Evolutionary conservation across 2,329 filamentous ascomycete species (phyloP).

Genomic region (Furcasterigmium furcatum): DNA sequence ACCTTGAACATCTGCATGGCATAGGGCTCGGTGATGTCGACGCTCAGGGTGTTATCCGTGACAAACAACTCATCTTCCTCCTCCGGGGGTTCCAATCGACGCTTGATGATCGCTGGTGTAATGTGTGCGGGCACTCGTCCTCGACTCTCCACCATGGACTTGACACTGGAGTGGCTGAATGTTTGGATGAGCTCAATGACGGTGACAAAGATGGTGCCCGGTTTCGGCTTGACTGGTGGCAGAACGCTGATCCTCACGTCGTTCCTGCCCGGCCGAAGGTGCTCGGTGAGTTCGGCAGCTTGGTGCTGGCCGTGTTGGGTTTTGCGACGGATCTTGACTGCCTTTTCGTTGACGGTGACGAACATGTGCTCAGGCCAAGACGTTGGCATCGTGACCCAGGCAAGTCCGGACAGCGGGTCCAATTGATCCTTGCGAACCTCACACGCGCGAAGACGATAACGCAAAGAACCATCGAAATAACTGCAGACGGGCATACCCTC

Average conservation of each 20-base stretch:
- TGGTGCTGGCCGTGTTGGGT: slow-evolving; percentile 72
- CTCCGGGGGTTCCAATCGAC: slow-evolving; percentile 28
- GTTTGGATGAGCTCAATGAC: slow-evolving; percentile 70
- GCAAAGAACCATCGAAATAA: slow-evolving; percentile 49
- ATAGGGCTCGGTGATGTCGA: slow-evolving; percentile 68
- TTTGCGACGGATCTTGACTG: slow-evolving; percentile 61
- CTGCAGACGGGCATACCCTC: slow-evolving; percentile 30
- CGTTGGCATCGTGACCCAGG: slow-evolving; percentile 64
- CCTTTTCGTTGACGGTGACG: slow-evolving; percentile 61
- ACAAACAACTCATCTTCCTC: slow-evolving; percentile 65
- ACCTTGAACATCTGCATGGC: slow-evolving; percentile 60
- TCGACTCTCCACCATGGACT: slow-evolving; percentile 31
- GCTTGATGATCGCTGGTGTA: slow-evolving; percentile 56
- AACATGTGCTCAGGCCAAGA: slow-evolving; percentile 71
- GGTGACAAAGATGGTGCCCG: slow-evolving; percentile 48
- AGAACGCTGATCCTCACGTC: slow-evolving; percentile 49
- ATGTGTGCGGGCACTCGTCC: slow-evolving; percentile 38
- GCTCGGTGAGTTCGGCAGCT: slow-evolving; percentile 69
- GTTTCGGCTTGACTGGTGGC: slow-evolving; percentile 11
- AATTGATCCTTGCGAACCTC: slow-evolving; percentile 12
- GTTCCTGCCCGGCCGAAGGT: slow-evolving; percentile 59
- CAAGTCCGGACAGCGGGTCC: slow-evolving; percentile 32
- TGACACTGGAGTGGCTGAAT: slow-evolving; percentile 38
- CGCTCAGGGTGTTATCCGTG: slow-evolving; percentile 51
- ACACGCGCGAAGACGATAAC: slow-evolving; percentile 69